Evolutionary conservation across 495 filamentous ascomycete genomes (phyloP).

Genomic region (Extremus antarcticus): DNA sequence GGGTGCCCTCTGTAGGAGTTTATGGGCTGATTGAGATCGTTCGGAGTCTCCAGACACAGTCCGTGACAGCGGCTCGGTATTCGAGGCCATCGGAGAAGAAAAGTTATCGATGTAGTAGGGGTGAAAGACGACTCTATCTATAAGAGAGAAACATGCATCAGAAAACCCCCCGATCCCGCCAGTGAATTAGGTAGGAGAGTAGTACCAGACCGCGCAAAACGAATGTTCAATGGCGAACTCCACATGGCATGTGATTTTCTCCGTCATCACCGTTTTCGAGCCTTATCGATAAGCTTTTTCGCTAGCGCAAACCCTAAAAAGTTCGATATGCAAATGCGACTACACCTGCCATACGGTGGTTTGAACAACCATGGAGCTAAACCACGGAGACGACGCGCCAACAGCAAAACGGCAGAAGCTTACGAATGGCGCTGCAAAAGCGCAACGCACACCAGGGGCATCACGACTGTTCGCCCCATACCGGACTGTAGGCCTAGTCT

Average conservation of each 20-base stretch:
- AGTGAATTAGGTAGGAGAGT: too few species aligned
- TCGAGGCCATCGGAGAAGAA: neutral
- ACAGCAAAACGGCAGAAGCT: slow-evolving; percentile 47
- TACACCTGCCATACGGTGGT: neutral
- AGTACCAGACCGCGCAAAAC: too few species aligned
- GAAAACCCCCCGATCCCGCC: too few species aligned
- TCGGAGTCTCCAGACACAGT: slow-evolving; percentile 27
- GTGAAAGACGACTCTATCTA: too few species aligned
- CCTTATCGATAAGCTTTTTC: neutral
- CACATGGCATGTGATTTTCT: neutral
- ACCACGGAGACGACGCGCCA: slow-evolving; percentile 6
- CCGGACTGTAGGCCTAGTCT: slow-evolving; percentile 86
- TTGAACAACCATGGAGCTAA: slow-evolving; percentile 4
- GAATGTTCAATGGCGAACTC: too few species aligned
- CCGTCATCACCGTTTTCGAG: too few species aligned
- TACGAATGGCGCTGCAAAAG: slow-evolving; percentile 37
- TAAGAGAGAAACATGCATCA: too few species aligned
- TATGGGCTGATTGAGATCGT: slow-evolving; percentile 12
- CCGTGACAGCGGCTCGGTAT: slow-evolving; percentile 25
- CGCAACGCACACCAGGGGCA: slow-evolving; percentile 11
- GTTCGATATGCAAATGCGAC: neutral
- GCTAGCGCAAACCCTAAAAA: neutral
- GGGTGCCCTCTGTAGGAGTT: slow-evolving; percentile 12
- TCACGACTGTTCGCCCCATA: slow-evolving; percentile 87
- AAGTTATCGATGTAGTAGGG: too few species aligned